phyloP scores from a whole-genome alignment of 192 early-diverging fungal species.

The Umbelopsis isabellina region DNA sequence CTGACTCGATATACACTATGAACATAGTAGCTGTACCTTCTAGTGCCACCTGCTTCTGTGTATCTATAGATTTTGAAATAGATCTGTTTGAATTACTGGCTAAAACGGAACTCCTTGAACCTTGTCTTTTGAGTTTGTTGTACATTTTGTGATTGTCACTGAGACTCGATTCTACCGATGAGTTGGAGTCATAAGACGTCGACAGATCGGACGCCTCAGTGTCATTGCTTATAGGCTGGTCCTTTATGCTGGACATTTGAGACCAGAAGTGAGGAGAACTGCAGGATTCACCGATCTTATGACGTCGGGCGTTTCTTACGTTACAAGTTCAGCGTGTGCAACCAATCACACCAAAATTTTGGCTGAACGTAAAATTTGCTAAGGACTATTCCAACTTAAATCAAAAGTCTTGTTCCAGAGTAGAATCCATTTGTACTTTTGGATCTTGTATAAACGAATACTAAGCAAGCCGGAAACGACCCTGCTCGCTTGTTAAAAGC shows the following conservation, averaged over 20 bases:
- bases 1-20: neutral
- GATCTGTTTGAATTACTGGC: neutral
- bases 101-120: slow-evolving; percentile 37
- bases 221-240: neutral
- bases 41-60: slow-evolving; percentile 1
- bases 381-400: neutral
- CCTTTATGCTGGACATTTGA: too few species aligned
- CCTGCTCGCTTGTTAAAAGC: slow-evolving; percentile 21
- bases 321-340: neutral
- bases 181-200: slow-evolving; percentile 28
- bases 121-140: slow-evolving; percentile 39
- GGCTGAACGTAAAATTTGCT: neutral
- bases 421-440: neutral
- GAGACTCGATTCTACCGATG: slow-evolving; percentile 28
- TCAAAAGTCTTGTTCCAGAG: neutral
- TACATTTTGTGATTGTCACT: slow-evolving; percentile 31
- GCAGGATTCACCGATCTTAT: neutral
- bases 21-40: slow-evolving; percentile 11
- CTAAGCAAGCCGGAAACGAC: slow-evolving; percentile 14
- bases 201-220: slow-evolving; percentile 1
- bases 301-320: slow-evolving; percentile 5
- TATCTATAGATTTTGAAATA: neutral
- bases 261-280: neutral
- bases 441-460: neutral
- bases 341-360: slow-evolving; percentile 12